Base-by-base conservation (phyloP, 208 protist species). In the Angomonas deanei region DNA sequence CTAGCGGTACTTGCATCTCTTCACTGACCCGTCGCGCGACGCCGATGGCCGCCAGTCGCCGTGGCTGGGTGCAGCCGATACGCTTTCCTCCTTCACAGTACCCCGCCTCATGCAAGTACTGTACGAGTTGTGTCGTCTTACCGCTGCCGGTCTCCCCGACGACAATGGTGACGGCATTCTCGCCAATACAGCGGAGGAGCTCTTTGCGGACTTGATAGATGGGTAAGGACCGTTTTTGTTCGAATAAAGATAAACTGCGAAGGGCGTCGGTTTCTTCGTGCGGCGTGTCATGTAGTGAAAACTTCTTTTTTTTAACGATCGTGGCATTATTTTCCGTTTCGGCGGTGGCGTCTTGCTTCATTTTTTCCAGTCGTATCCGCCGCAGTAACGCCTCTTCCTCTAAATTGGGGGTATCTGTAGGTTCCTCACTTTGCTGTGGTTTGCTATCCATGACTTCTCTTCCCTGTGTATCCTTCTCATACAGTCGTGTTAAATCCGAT, bases 31-130 rank as follows among this genome's bases (percentile, higher is more conserved):
- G 85, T n/a, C 82, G 76, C 5, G 97, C 86, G 17, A 99, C 89
- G 1, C 93, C 89, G 13, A 97, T 89, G 0, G 97, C 97, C 19
- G 96, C 96, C 13, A 99, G 86, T n/a, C 97, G 84, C 17, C 97
- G 77, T 4, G 97, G 97, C 76, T 99, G 97, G 21, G 97, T 99
- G 72, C 92, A 93, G 24, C 80, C 89, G 63, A 96, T 90, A 49
- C 71, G 53, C 49, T 67, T 81, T 19, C 72, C 78, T 19, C 78
- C 53, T 28, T 5, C n/a, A 8, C 26, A 27, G 53, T 89, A 94
- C 33, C 87, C 86, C 19, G 62, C 66, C 39, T 93, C 77, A 38
- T 89, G 76, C 21, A 97, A 66, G 70, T 94, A 96, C 73, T 96
- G 92, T 27, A 92, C 82, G 23, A 97, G 74, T 69, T 97, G 92